Percentiles rank a stretch among this genome's conserved stretches.
Conservation (phyloP, 2,329 filamentous ascomycete species). For the Nigrospora osmanthi region DNA sequence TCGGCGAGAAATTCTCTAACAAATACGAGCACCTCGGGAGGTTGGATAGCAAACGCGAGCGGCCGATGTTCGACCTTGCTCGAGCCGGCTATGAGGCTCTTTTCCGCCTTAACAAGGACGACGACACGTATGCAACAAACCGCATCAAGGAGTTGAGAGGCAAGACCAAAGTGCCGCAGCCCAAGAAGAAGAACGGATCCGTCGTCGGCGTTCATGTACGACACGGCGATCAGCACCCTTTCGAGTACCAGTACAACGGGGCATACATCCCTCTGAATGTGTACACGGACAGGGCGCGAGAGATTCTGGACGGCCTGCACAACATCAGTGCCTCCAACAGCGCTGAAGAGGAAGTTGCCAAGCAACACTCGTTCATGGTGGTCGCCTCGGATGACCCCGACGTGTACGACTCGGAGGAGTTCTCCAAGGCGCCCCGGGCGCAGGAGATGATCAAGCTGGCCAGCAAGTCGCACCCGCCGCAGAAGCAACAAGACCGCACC, state of each 20-base stretch:
- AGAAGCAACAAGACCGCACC: constrained; percentile 31
- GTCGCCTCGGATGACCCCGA: constrained; percentile 77
- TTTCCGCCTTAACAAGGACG: constrained; percentile 60
- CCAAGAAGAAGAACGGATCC: constrained; percentile 38
- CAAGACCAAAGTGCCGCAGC: constrained; percentile 33
- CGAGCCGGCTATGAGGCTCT: constrained; percentile 65
- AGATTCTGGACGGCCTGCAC: constrained; percentile 42
- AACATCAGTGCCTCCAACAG: constrained; percentile 29
- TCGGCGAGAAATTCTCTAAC: constrained; percentile 51
- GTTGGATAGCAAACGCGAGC: constrained; percentile 42
- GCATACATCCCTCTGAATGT: constrained; percentile 70
- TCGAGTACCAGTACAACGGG: constrained; percentile 67
- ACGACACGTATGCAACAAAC: constrained; percentile 54
- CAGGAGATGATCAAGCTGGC: constrained; percentile 74
- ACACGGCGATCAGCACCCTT: constrained; percentile 70
- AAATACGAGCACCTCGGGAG: constrained; percentile 41
- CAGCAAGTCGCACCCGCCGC: constrained; percentile 44
- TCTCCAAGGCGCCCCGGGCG: constrained; percentile 50
- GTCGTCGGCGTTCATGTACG: constrained; percentile 71
- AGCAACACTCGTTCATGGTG: constrained; percentile 43
- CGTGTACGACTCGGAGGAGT: constrained; percentile 60
- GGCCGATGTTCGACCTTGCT: constrained; percentile 60
- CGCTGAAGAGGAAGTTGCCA: constrained; percentile 24
- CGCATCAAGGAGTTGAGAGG: constrained; percentile 49
- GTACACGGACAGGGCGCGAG: constrained; percentile 54